Evolutionary conservation across 768 basidiomycete genomes (phyloP).

Genomic region (Lyophyllum semitale): DNA sequence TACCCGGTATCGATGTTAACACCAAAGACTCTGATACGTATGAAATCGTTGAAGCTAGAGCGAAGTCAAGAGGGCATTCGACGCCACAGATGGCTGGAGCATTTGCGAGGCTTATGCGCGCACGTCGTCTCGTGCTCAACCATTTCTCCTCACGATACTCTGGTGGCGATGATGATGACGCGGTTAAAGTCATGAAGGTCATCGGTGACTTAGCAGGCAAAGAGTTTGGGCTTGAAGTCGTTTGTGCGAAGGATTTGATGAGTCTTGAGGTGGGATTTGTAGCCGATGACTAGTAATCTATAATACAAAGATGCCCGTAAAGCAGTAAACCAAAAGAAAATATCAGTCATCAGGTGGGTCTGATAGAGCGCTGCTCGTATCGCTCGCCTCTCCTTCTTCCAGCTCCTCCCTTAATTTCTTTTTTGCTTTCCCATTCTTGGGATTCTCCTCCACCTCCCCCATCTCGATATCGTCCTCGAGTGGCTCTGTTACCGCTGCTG

Average conservation of each 20-base stretch:
- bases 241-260: conserved; percentile 79
- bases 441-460: conserved; percentile 85
- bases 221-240: conserved; percentile 56
- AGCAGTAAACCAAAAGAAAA: conserved; percentile 15
- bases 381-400: conserved; percentile 87
- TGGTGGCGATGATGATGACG: conserved; percentile 57
- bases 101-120: conserved; percentile 70
- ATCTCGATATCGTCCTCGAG: conserved; percentile 79
- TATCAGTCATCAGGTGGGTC: conserved; percentile 66
- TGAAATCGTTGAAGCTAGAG: conserved; percentile 58
- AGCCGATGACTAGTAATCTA: conserved; percentile 21
- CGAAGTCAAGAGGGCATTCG: conserved; percentile 82
- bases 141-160: conserved; percentile 86
- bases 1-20: conserved; percentile 61
- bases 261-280: conserved; percentile 55
- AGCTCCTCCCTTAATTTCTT: conserved; percentile 69
- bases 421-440: conserved; percentile 50
- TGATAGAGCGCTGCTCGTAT: conserved; percentile 75
- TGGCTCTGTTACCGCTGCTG: conserved; percentile 16
- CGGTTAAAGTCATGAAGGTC: conserved; percentile 60
- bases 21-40: conserved; percentile 66
- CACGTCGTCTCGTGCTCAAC: conserved; percentile 70
- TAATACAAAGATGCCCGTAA: conserved; percentile 15
- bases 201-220: conserved; percentile 58
- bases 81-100: conserved; percentile 89